These are phyloP conservation scores for Logfia minima DNA, from an alignment of 129 eudicot species.

Conservation along the genomic window DNA sequence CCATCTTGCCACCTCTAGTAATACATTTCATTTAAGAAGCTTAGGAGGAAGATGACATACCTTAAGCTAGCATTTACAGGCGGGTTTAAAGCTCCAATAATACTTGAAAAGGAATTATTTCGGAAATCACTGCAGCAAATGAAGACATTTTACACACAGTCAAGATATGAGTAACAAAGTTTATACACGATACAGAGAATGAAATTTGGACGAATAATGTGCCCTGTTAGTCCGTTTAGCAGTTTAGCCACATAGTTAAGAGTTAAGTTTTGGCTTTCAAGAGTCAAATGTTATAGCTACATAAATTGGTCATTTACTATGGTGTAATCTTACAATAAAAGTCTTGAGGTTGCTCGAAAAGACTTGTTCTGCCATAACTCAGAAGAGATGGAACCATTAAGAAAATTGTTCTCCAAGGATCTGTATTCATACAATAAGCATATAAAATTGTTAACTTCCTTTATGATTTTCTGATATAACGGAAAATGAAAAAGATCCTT, in stretches of 20 bases:
- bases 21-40: neutral
- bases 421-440: constrained; percentile 34
- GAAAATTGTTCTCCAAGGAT: constrained; percentile 55
- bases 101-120: constrained; percentile 52
- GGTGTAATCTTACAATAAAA: constrained; percentile 57
- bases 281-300: neutral
- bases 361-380: constrained; percentile 59
- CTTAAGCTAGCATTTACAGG: constrained; percentile 68
- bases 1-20: neutral
- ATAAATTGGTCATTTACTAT: neutral
- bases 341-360: constrained; percentile 50
- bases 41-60: constrained; percentile 37
- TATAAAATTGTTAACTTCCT: neutral
- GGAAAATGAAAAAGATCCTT: constrained; percentile 29
- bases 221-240: neutral
- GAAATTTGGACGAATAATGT: neutral
- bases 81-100: constrained; percentile 56
- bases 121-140: constrained; percentile 60
- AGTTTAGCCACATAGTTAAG: neutral
- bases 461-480: neutral
- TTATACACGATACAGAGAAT: neutral
- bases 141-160: constrained; percentile 11
- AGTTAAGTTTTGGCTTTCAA: neutral
- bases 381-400: constrained; percentile 64
- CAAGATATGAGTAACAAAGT: constrained; percentile 4